A percentile compares a stretch with the other conserved stretches of the same genome.
phyloP scores from a whole-genome alignment of 352 stramenopile species.

The Pythium dissotocum region DNA sequence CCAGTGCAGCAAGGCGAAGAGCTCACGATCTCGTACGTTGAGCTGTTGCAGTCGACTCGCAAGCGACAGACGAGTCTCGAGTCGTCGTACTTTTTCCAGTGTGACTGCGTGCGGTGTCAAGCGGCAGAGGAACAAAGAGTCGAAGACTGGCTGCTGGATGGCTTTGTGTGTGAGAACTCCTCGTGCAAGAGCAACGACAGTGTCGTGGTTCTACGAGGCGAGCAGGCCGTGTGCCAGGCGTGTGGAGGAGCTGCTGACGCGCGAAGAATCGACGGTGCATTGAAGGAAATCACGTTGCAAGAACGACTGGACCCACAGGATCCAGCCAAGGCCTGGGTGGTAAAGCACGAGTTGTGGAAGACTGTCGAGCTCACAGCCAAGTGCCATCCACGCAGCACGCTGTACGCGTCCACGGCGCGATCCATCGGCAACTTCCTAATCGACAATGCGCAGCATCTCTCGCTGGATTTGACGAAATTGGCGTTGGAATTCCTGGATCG shows the following conservation, averaged over 20 bases:
- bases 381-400: slow-evolving; percentile 20
- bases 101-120: slow-evolving; percentile 37
- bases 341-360: slow-evolving; percentile 7
- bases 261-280: not conserved
- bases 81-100: slow-evolving; percentile 75
- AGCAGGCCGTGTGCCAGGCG: slow-evolving; percentile 4
- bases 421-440: slow-evolving; percentile 30
- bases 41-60: slow-evolving; percentile 55
- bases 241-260: slow-evolving; percentile 1
- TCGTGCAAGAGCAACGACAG: slow-evolving; percentile 1
- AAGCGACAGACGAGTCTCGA: slow-evolving; percentile 37
- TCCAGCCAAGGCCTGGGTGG: not conserved
- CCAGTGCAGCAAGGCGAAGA: slow-evolving; percentile 48
- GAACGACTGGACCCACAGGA: not conserved
- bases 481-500: slow-evolving; percentile 17
- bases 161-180: slow-evolving; percentile 12
- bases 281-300: not conserved
- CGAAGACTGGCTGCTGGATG: slow-evolving; percentile 26
- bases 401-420: slow-evolving; percentile 9
- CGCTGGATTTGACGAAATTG: not conserved
- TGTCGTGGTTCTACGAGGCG: slow-evolving; percentile 11
- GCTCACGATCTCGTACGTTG: slow-evolving; percentile 72
- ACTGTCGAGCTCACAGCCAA: not conserved
- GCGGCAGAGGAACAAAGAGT: not conserved
- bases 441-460: slow-evolving; percentile 17